A percentile compares a stretch with the other conserved stretches of the same genome.
These are phyloP conservation scores for Pseudogymnoascus destructans DNA, from an alignment of 2,329 filamentous ascomycete species.

Conservation along the genomic window DNA sequence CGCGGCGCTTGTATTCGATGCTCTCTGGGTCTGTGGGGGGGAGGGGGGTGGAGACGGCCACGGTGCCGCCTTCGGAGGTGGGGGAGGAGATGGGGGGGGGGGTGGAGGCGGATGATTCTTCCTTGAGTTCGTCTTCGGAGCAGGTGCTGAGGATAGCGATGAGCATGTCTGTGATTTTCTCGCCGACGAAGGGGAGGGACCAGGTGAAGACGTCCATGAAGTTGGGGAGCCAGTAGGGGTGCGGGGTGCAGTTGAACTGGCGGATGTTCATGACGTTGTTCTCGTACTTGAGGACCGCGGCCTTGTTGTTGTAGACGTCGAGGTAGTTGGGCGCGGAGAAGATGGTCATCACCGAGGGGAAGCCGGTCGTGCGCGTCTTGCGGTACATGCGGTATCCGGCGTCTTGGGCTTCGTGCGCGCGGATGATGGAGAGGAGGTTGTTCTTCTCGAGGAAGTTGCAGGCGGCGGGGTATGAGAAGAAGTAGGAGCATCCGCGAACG, in stretches of 20 bases:
- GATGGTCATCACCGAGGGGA: conserved; percentile 99
- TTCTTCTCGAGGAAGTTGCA: conserved; percentile 99
- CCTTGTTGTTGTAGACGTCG: conserved; percentile 99
- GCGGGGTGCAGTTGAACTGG: conserved; percentile 98
- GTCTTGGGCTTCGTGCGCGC: conserved; percentile 96
- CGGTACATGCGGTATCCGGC: conserved; percentile 98
- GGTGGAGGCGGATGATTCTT: conserved; percentile 59
- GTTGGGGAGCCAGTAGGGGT: conserved; percentile 98
- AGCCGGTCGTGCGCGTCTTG: conserved; percentile 94
- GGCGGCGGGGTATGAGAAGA: conserved; percentile 95
- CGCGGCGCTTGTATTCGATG: conserved; percentile 84
- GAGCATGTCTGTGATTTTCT: conserved; percentile 99
- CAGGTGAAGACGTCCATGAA: conserved; percentile 99
- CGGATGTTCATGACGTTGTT: conserved; percentile 99
- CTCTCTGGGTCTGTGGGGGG: conserved; percentile 56
- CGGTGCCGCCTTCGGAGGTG: conserved; percentile 24
- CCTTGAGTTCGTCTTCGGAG: conserved; percentile 95
- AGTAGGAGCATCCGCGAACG: conserved; percentile 95
- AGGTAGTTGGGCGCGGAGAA: conserved; percentile 98
- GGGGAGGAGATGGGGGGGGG: conserved; percentile 54
- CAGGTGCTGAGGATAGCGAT: conserved; percentile 97
- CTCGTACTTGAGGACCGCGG: conserved; percentile 95
- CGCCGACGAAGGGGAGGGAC: conserved; percentile 95
- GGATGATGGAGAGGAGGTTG: conserved; percentile 91
- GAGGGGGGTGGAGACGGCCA: not conserved